Base-by-base conservation (phyloP, 768 basidiomycete species). In the Rhodotorula taiwanensis region DNA sequence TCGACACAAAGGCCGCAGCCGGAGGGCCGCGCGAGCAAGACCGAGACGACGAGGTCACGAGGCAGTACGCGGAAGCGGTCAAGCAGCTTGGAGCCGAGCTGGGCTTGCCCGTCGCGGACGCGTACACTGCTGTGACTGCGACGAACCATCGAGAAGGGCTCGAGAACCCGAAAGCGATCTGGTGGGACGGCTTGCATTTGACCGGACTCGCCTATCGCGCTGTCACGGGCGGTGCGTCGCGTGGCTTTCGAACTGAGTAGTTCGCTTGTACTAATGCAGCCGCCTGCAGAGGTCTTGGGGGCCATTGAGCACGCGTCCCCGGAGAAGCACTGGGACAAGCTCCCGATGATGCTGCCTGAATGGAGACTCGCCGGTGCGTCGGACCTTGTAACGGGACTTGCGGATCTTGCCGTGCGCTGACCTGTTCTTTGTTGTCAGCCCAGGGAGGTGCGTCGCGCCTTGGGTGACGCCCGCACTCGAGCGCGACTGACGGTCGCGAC, bases 181-280 rank as follows among this genome's bases (percentile, higher is more conserved):
- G 60, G 20, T n/a, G 16, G 7, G 69, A 70, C 28, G 69, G 69
- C 11, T 31, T 70, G 59, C 69, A 70, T 36, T 20, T 70, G 21
- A 58, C 3, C 9, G 47, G 11, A 2, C 34, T 48, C 14, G 59
- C 62, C 13, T 70, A 70, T 33, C 25, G 6, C 31, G 15, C 54
- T 11, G 54, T 70, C 18, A 55, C 55, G 9, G 56, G 45, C 8
- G 49, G 66, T 60, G 57, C 43, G 66, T 55, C 23, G 13, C 18
- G 25, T 16, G 14, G n/a, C 15, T 2, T 39, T 30, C 9, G 23
- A 30, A 18, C 31, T 33, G 36, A 58, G 7, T 8, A 8, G 7
- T 30, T 43, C 27, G 47, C 44, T 45, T n/a, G n/a, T 9, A 20
- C 44, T 10, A 8, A 30, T 13, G 31, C 8, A 16, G 5, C 13